A percentile compares a stretch with the other conserved stretches of the same genome.
phyloP scores from a whole-genome alignment of 1,284 basidiomycete species.

The Sporisorium reilianum region DNA sequence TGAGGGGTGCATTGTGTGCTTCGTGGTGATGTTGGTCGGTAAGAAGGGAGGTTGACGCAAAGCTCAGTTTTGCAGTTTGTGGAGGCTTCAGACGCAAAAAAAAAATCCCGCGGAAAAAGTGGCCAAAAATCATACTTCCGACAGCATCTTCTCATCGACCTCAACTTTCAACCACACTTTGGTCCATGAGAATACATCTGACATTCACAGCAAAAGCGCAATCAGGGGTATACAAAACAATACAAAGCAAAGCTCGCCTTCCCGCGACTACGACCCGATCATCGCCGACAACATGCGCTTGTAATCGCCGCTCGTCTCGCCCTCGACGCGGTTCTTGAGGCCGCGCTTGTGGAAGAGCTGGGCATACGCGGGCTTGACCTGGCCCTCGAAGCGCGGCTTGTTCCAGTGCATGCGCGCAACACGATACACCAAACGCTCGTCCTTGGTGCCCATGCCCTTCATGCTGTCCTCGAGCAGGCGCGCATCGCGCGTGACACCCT shows the following conservation, averaged over 20 bases:
- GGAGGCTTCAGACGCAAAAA: conserved; percentile 11
- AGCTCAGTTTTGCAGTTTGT: conserved; percentile 4
- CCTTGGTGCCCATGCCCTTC: conserved; percentile 67
- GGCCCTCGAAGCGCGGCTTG: conserved; percentile 52
- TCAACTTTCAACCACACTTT: not conserved
- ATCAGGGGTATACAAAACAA: conserved; percentile 24
- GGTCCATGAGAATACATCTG: not conserved
- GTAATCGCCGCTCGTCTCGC: conserved; percentile 64
- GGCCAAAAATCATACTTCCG: not conserved
- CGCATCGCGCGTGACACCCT: conserved; percentile 64
- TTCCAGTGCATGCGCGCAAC: conserved; percentile 66
- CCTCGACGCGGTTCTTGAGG: conserved; percentile 56
- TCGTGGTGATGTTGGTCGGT: conserved; percentile 8
- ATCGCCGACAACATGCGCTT: conserved; percentile 56
- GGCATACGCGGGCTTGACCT: conserved; percentile 66
- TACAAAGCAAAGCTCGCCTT: too few relatives aligned
- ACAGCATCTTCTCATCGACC: too few relatives aligned
- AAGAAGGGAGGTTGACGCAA: not conserved
- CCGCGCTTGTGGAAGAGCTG: conserved; percentile 61
- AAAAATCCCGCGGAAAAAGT: conserved; percentile 8
- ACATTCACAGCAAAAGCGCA: conserved; percentile 1
- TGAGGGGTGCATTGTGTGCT: too few relatives aligned
- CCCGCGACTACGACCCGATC: conserved; percentile 47
- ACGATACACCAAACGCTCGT: conserved; percentile 56
- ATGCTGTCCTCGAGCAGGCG: conserved; percentile 64